Base-by-base conservation (phyloP, 2,329 filamentous ascomycete genomes). In the Cercospora sp. region DNA sequence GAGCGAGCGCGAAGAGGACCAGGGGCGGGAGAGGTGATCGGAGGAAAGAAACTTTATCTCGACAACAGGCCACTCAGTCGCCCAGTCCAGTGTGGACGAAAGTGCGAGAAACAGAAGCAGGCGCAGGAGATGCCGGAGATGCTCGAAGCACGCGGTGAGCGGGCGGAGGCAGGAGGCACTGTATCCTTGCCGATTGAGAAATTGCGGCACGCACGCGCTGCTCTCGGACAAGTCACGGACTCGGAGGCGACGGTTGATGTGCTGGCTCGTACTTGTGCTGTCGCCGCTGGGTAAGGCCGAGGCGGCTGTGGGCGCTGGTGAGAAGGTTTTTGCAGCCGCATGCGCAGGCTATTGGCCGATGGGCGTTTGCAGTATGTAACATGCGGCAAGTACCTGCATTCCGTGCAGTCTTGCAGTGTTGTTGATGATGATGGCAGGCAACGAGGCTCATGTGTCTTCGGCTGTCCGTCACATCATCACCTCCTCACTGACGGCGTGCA, bases 321-420 rank as follows among this genome's bases (percentile, higher is more conserved):
- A 51, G 45, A 51, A 20, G 18, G 20, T 12, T 48, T 48, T 48
- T 18, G 45, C n/a, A 48, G 45, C 45, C 18, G 45, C 45, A 23
- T 48, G 45, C 2, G 45, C 16, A 48, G 45, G 20, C 45, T 6
- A 48, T 48, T 23, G 45, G 45, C 20, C n/a, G 45, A 48, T 5
- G 20, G 9, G 45, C 0, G 42, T 48, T 53, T 48, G 60, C 60
- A 63, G 60, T 30, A 51, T 62, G 60, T 62, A 26, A 61, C 31
- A 48, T 28, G 18, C 33, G 59, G 33, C 59, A 48, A 20, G n/a
- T 42, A 42, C 33, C 59, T 61, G 59, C 59, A 61, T 45, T 36
- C 33, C 31, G 30, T 23, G 59, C 31, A 33, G 31, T 12, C 7
- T 33, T 33, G 31, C 12, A 13, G 10, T 33, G 33, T 10, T 16